Percentiles rank a stretch among this genome's conserved stretches.
These are phyloP conservation scores for Polygonum maritimum DNA, from an alignment of 148 eudicot species.

Conservation along the genomic window DNA sequence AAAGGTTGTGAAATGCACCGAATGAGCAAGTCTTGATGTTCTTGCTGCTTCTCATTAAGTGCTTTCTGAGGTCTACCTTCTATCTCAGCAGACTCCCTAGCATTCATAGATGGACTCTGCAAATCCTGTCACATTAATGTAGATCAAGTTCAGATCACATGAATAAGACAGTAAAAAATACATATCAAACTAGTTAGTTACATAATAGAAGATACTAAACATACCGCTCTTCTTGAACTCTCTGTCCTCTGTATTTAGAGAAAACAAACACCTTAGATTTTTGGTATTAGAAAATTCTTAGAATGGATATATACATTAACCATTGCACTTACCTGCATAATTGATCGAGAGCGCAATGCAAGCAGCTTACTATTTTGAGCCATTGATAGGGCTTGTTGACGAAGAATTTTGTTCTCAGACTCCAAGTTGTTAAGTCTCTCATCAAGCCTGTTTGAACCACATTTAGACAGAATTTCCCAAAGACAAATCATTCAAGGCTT, in stretches of 20 bases:
- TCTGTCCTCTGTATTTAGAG: slow-evolving; percentile 54
- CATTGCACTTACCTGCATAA: slow-evolving; percentile 45
- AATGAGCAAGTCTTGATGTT: slow-evolving; percentile 84
- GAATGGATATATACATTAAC: not conserved
- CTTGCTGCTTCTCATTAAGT: slow-evolving; percentile 85
- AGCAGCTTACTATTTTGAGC: slow-evolving; percentile 64
- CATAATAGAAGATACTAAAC: not conserved
- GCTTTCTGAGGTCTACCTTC: slow-evolving; percentile 82
- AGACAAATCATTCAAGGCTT: slow-evolving; percentile 13
- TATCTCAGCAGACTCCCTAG: slow-evolving; percentile 48
- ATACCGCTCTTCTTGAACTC: slow-evolving; percentile 40
- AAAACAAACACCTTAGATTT: not conserved
- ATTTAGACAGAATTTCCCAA: not conserved
- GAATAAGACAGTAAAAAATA: not conserved
- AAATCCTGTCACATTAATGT: slow-evolving; percentile 41
- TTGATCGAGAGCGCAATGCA: slow-evolving; percentile 57
- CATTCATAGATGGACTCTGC: slow-evolving; percentile 43
- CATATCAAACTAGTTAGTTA: not conserved
- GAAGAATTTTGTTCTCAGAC: slow-evolving; percentile 82
- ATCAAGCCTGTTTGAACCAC: slow-evolving; percentile 49
- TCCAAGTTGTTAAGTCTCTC: slow-evolving; percentile 70
- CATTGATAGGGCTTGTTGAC: slow-evolving; percentile 74
- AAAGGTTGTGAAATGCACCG: slow-evolving; percentile 79
- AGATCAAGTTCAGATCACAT: not conserved
- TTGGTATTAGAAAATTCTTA: not conserved